These are phyloP conservation scores for Cucumis variabilis DNA, from an alignment of 331 rosid genomes.

Conservation along the genomic window DNA sequence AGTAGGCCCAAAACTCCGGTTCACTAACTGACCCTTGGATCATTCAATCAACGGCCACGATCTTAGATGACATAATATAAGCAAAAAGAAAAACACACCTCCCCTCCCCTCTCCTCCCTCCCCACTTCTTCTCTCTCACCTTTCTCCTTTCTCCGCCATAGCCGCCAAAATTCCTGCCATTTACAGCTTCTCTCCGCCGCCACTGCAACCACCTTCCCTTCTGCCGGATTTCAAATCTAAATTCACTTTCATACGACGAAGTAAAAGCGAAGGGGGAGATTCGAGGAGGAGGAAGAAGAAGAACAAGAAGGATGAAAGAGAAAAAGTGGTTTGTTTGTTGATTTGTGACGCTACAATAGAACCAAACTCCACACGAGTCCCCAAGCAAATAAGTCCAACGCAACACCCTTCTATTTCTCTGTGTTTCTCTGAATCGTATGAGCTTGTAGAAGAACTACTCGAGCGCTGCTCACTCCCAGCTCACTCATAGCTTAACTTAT, in stretches of 20 bases:
- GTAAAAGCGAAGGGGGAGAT: not conserved
- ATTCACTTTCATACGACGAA: not conserved
- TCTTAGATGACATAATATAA: conserved; percentile 17
- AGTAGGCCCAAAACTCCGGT: conserved; percentile 17
- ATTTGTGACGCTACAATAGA: not conserved
- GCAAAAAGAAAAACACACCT: not conserved
- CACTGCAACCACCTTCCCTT: not conserved
- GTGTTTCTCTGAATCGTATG: not conserved
- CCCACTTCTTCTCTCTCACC: conserved; percentile 17
- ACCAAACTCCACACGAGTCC: conserved; percentile 14
- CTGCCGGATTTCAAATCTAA: conserved; percentile 7
- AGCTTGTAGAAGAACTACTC: not conserved
- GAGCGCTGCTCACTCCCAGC: conserved; percentile 13
- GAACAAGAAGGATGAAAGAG: not conserved
- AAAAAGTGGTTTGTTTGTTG: not conserved
- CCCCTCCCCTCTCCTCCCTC: not conserved
- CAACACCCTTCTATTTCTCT: not conserved
- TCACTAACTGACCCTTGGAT: conserved; percentile 7
- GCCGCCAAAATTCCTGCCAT: conserved; percentile 21
- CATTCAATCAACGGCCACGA: not conserved
- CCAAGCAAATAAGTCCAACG: conserved; percentile 10
- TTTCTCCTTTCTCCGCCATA: conserved; percentile 21
- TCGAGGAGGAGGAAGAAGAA: not conserved
- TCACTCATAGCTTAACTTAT: not conserved
- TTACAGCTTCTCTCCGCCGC: conserved; percentile 11